phyloP scores from a whole-genome alignment of 371 early-diverging fungal genomes.

The Thermomucor indicae-seudaticae region DNA sequence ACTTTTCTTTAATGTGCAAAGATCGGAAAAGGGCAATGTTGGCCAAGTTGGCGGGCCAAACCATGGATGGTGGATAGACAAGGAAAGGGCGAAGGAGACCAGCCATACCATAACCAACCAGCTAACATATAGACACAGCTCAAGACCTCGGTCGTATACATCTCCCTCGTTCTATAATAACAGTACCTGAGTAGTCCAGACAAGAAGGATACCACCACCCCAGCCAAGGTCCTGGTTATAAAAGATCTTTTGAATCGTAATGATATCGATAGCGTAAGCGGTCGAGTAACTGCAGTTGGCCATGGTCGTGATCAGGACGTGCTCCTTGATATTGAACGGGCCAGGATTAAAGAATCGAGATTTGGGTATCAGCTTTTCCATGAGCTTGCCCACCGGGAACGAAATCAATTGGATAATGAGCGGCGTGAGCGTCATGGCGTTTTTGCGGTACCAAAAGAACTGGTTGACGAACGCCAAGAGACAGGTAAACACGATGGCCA shows the following conservation, averaged over 20 bases:
- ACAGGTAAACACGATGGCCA: constrained; percentile 61
- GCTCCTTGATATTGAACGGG: constrained; percentile 86
- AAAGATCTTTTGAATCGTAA: constrained; percentile 60
- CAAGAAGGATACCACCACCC: constrained; percentile 52
- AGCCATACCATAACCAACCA: constrained; percentile 79
- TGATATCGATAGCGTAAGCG: constrained; percentile 73
- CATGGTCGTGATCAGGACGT: constrained; percentile 71
- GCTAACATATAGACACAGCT: background rate
- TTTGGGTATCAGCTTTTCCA: constrained; percentile 50
- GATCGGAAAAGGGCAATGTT: constrained; percentile 70
- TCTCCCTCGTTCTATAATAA: too few species aligned
- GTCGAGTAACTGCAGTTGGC: constrained; percentile 50
- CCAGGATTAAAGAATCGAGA: constrained; percentile 62
- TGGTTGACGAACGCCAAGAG: constrained; percentile 69
- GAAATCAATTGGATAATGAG: constrained; percentile 57
- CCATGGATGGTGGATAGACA: constrained; percentile 80
- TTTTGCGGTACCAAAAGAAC: constrained; percentile 73
- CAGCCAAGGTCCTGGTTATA: constrained; percentile 59
- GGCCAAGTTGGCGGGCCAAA: constrained; percentile 80
- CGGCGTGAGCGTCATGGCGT: constrained; percentile 38
- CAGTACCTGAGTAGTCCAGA: constrained; percentile 65
- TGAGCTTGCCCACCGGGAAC: constrained; percentile 60
- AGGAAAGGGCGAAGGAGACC: constrained; percentile 73
- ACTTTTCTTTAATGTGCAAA: constrained; percentile 54
- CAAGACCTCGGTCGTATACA: too few species aligned